Evolutionary conservation across 164 flowering plant species (phyloP), one percentile per base, ranked within the genome.

Genomic region (Brasenia schreberi): DNA sequence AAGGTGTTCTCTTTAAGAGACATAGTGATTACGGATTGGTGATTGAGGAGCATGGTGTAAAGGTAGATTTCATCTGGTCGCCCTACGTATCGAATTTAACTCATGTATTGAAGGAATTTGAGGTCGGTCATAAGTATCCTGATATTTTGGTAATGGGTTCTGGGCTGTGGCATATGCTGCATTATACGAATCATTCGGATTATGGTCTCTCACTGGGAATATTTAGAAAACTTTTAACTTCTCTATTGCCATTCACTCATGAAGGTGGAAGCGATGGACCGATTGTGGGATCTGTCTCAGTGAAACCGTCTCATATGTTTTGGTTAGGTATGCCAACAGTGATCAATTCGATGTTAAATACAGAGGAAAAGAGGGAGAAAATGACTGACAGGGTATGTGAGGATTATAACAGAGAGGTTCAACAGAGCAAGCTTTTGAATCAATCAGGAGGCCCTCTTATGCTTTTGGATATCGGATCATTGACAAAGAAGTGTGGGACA

Each of bases 141-240:
- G 95, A 91, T 82, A 91, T 94, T 56, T 64, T 91, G 71, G 81
- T 90, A 9, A 84, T 94, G 86, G 97, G 96, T 18, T 79, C 90
- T 0, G 97, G 96, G 11, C 65, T 94, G 53, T 94, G 99, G 97
- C 89, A 94, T 72, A 91, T 94, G 97, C 84, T 94, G 52, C 96
- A 84, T 59, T 66, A 83, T 18, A 79, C 78, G 0, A 80, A 88
- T 76, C 81, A 82, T 2, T 76, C 85, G 0, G 85, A 89, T 64
- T 94, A 81, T 76, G 90, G 85, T 10, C 63, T 11, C 73, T 71
- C 80, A 0, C 52, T 91, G 61, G 49, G 64, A 44, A 19, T 23
- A 5, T 59, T 88, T 66, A 85, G 80, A 75, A 74, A 68, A 61
- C 73, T 80, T 0, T 72, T 84, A 67, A 64, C 73, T 49, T 73